These are phyloP conservation scores for Mycena floridula DNA, from an alignment of 768 basidiomycete species.

Conservation along the genomic window DNA sequence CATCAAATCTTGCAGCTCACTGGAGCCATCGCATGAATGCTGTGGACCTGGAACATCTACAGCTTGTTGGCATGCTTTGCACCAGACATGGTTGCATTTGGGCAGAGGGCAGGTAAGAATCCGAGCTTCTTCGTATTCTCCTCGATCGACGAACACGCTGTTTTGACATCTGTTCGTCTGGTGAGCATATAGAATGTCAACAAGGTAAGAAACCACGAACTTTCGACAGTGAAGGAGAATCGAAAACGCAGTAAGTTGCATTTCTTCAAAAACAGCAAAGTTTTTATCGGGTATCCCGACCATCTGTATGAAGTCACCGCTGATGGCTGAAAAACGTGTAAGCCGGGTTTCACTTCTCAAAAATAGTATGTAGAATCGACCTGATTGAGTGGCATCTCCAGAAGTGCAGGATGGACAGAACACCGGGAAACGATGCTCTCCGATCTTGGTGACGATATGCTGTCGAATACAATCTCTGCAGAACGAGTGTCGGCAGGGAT, in stretches of 20 bases:
- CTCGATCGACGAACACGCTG: slow-evolving; percentile 43
- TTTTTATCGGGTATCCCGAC: slow-evolving; percentile 40
- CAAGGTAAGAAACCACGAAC: slow-evolving; percentile 24
- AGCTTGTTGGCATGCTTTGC: slow-evolving; percentile 49
- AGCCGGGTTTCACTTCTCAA: background rate
- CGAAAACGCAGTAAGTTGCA: slow-evolving; percentile 39
- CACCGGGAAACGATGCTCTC: slow-evolving; percentile 52
- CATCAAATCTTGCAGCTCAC: slow-evolving; percentile 50
- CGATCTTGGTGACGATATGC: slow-evolving; percentile 39
- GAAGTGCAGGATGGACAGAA: slow-evolving; percentile 52
- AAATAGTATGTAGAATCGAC: slow-evolving; percentile 21
- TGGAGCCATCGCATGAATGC: slow-evolving; percentile 55
- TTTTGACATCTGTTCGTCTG: slow-evolving; percentile 36
- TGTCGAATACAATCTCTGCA: slow-evolving; percentile 47
- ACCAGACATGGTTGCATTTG: slow-evolving; percentile 49
- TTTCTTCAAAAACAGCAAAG: slow-evolving; percentile 34
- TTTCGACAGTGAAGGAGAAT: slow-evolving; percentile 42
- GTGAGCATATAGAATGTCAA: background rate
- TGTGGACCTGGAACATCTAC: slow-evolving; percentile 30
- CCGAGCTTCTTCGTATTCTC: slow-evolving; percentile 32
- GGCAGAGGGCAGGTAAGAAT: slow-evolving; percentile 44
- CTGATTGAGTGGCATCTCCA: slow-evolving; percentile 12
- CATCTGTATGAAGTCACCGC: slow-evolving; percentile 31
- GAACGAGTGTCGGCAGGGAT: slow-evolving; percentile 42
- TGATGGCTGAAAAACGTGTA: slow-evolving; percentile 25